Percentiles rank a stretch among this genome's conserved stretches.
These are phyloP conservation scores for Polychytrium aggregatum DNA, from an alignment of 192 early-diverging fungal genomes.

Conservation along the genomic window DNA sequence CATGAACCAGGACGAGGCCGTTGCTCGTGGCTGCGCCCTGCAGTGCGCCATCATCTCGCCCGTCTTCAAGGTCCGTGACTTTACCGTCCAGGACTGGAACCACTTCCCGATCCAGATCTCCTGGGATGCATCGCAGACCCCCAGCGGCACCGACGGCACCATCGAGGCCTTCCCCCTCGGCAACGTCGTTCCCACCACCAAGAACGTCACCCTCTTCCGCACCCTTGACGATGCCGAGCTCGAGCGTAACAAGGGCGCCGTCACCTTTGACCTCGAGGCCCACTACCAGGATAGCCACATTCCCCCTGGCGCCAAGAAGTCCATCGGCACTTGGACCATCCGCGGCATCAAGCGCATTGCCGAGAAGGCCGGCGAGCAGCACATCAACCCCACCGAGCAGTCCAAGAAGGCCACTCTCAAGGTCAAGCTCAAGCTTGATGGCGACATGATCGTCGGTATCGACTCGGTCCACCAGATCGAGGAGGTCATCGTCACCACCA, in stretches of 20 bases:
- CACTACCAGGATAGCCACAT: slow-evolving; percentile 49
- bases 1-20: slow-evolving; percentile 96
- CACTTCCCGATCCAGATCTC: slow-evolving; percentile 78
- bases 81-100: slow-evolving; percentile 82
- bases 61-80: slow-evolving; percentile 96
- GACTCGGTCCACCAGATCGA: slow-evolving; percentile 81
- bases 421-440: slow-evolving; percentile 83
- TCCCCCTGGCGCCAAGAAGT: slow-evolving; percentile 61
- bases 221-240: slow-evolving; percentile 41
- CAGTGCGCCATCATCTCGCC: slow-evolving; percentile 96
- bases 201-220: slow-evolving; percentile 84
- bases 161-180: slow-evolving; percentile 80
- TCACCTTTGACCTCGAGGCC: slow-evolving; percentile 72
- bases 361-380: slow-evolving; percentile 30
- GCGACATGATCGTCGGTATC: slow-evolving; percentile 51
- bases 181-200: slow-evolving; percentile 81
- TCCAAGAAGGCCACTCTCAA: slow-evolving; percentile 66
- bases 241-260: slow-evolving; percentile 12
- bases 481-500: slow-evolving; percentile 55
- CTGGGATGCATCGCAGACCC: slow-evolving; percentile 54
- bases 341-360: slow-evolving; percentile 59
- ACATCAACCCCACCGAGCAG: slow-evolving; percentile 44
- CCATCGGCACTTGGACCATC: slow-evolving; percentile 78
- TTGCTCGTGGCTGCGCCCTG: slow-evolving; percentile 89
- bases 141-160: slow-evolving; percentile 53